These are phyloP conservation scores for Plenodomus tracheiphilus DNA, from an alignment of 2,329 filamentous ascomycete genomes.

Conservation along the genomic window DNA sequence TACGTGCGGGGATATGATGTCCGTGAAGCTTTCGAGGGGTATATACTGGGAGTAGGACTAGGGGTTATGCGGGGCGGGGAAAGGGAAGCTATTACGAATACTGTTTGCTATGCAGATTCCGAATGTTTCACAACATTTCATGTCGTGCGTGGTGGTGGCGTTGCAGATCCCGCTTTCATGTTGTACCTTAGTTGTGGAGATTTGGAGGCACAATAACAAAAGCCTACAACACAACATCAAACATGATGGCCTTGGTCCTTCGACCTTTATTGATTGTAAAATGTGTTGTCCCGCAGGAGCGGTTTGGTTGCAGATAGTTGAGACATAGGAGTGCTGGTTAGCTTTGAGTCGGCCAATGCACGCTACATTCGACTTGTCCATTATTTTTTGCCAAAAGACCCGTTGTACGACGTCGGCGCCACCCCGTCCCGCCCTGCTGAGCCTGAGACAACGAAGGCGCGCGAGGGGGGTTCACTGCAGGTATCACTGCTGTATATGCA, in stretches of 20 bases:
- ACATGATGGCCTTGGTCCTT: neutral
- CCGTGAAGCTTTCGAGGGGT: neutral
- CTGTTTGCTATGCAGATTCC: neutral
- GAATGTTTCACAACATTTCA: neutral
- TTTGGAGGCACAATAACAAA: neutral
- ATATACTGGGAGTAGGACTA: too few relatives aligned
- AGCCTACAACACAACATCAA: neutral
- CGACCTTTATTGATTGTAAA: neutral
- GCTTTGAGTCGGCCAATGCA: too few relatives aligned
- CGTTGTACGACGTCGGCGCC: neutral
- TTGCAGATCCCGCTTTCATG: neutral
- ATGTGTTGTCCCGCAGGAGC: too few relatives aligned
- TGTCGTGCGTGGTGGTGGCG: neutral
- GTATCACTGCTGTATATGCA: conserved; percentile 22
- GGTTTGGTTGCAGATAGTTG: too few relatives aligned
- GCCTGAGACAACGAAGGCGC: conserved; percentile 5
- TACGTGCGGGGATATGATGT: neutral
- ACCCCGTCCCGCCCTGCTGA: conserved; percentile 3
- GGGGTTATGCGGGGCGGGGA: neutral
- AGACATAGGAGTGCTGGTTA: too few relatives aligned
- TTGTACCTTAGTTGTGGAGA: neutral
- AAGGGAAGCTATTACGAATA: neutral
- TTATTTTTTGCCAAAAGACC: too few relatives aligned
- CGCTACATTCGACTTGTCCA: too few relatives aligned
- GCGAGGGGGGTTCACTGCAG: conserved; percentile 24